phyloP scores from a whole-genome alignment of 192 early-diverging fungal genomes.

The Backusella psychrophila region DNA sequence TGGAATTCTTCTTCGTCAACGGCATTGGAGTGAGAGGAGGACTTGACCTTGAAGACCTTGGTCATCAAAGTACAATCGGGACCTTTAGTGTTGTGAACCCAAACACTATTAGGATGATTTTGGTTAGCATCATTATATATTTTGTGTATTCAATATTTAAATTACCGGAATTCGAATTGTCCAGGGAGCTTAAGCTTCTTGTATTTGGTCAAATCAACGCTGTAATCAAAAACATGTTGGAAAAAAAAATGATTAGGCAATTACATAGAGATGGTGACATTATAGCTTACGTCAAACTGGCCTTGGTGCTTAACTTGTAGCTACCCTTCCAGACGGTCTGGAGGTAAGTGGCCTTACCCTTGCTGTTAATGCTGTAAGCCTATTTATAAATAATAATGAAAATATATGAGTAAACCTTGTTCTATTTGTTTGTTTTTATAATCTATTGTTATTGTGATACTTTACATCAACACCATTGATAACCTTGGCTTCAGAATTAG shows the following conservation, averaged over 20 bases:
- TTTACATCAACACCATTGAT: conserved; percentile 34
- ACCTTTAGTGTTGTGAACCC: conserved; percentile 30
- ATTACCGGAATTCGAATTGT: conserved; percentile 37
- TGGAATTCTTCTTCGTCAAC: conserved; percentile 17
- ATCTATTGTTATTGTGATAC: neutral
- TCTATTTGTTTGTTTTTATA: neutral
- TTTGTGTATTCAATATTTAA: neutral
- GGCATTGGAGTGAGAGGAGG: conserved; percentile 25
- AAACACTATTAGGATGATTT: conserved; percentile 12
- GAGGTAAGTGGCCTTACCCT: conserved; percentile 28
- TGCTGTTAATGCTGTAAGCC: conserved; percentile 27
- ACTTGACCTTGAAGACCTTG: conserved; percentile 37
- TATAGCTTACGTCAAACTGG: conserved; percentile 29
- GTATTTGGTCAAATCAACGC: conserved; percentile 31
- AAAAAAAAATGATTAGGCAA: neutral
- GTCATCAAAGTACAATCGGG: conserved; percentile 37
- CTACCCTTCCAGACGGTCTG: conserved; percentile 35
- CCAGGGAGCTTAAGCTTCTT: conserved; percentile 32
- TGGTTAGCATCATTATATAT: conserved; percentile 7
- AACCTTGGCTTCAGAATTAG: conserved; percentile 30
- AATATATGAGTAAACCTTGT: neutral
- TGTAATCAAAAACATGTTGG: neutral
- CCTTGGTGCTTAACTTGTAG: conserved; percentile 26
- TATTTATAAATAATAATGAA: neutral
- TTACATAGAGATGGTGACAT: neutral